Conservation (phyloP, 2,329 filamentous ascomycete genomes). For the Colletotrichum acutatum region DNA sequence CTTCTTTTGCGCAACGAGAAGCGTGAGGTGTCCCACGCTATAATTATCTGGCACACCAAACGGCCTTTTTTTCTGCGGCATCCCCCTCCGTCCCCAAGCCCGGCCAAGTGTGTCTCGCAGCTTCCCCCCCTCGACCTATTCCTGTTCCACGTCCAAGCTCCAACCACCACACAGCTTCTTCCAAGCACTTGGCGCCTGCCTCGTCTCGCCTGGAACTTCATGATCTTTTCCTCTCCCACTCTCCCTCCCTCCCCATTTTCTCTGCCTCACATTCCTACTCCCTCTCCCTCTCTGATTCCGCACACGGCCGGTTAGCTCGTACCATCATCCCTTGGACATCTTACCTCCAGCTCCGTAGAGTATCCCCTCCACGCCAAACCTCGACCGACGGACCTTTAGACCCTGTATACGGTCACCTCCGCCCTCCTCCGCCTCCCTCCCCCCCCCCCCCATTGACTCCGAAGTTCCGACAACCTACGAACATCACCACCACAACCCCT, state of each 20-base stretch:
- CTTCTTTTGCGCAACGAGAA: not conserved
- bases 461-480: slow-evolving; percentile 16
- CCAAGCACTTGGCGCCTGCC: slow-evolving; percentile 29
- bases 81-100: slow-evolving; percentile 12
- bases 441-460: slow-evolving; percentile 15
- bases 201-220: slow-evolving; percentile 17
- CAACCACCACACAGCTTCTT: slow-evolving; percentile 25
- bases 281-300: slow-evolving; percentile 1
- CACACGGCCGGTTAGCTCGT: slow-evolving; percentile 20
- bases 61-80: slow-evolving; percentile 12
- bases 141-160: slow-evolving; percentile 20
- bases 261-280: not conserved
- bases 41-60: slow-evolving; percentile 25
- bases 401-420: not conserved
- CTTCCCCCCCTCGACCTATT: slow-evolving; percentile 19
- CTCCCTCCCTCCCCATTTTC: slow-evolving; percentile 13
- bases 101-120: slow-evolving; percentile 32
- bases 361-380: not conserved
- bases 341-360: slow-evolving; percentile 3
- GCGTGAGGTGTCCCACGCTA: slow-evolving; percentile 8
- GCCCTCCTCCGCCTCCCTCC: not conserved
- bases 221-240: slow-evolving; percentile 10
- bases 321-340: slow-evolving; percentile 28
- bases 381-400: slow-evolving; percentile 15
- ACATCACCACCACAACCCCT: not conserved